These are phyloP conservation scores for Ajuga reptans DNA, from an alignment of 305 asterid genomes.

Conservation along the genomic window DNA sequence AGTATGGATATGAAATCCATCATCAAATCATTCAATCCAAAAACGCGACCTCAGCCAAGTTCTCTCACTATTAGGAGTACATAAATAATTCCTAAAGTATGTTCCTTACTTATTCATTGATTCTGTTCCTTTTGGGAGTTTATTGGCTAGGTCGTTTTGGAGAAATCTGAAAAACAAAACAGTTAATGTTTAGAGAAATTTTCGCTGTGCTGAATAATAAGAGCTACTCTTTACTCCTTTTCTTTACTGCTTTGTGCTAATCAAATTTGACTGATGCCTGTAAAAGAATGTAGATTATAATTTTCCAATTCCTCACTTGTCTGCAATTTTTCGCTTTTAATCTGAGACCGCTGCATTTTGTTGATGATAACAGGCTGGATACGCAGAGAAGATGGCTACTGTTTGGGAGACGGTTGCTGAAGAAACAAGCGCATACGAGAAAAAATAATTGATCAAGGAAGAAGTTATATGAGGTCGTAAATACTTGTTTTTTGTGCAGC, in stretches of 20 bases:
- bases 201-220: neutral
- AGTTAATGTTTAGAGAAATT: neutral
- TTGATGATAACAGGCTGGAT: conserved; percentile 66
- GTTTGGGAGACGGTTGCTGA: conserved; percentile 82
- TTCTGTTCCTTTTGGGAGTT: neutral
- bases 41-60: too few species aligned
- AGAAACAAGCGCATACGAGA: conserved; percentile 61
- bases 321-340: neutral
- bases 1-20: too few species aligned
- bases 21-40: too few species aligned
- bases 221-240: neutral
- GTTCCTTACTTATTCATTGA: neutral
- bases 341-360: neutral
- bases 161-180: neutral
- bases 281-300: neutral
- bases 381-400: conserved; percentile 88
- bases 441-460: conserved; percentile 20
- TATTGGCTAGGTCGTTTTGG: neutral
- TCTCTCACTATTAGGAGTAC: neutral
- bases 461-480: conserved; percentile 18
- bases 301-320: neutral
- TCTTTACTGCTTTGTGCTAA: neutral
- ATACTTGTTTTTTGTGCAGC: conserved; percentile 15
- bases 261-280: neutral
- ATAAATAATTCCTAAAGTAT: too few species aligned